Conservation (phyloP, 805 yeast genomes). For the Phaffomyces antillensis region DNA sequence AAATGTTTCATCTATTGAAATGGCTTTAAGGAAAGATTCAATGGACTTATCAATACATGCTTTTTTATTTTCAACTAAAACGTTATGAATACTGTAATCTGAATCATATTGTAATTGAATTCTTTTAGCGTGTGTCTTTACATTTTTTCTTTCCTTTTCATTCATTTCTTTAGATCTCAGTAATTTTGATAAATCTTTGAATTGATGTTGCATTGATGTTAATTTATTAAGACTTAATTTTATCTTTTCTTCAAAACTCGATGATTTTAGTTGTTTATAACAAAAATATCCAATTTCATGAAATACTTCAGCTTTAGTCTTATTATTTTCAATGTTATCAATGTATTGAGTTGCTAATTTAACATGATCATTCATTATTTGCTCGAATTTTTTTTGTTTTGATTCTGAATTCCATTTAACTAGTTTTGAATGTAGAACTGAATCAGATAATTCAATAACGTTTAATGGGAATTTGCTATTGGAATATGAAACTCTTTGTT, state of each 20-base stretch:
- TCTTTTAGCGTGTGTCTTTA: constrained; percentile 44
- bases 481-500: constrained; percentile 4
- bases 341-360: constrained; percentile 23
- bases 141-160: constrained; percentile 43
- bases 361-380: constrained; percentile 52
- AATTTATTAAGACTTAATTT: constrained; percentile 38
- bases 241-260: constrained; percentile 38
- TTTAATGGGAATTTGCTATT: constrained; percentile 3
- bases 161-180: constrained; percentile 32
- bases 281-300: constrained; percentile 69
- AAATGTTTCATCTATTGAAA: constrained; percentile 35
- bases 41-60: constrained; percentile 47
- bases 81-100: constrained; percentile 41
- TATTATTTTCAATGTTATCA: constrained; percentile 11
- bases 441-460: constrained; percentile 14
- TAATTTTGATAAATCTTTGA: not conserved
- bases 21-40: constrained; percentile 49
- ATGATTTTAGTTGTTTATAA: constrained; percentile 49
- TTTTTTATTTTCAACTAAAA: constrained; percentile 30
- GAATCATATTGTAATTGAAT: constrained; percentile 39
- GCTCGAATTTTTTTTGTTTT: constrained; percentile 55
- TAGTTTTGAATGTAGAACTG: constrained; percentile 31
- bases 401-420: constrained; percentile 71
- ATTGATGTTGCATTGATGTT: constrained; percentile 26
- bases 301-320: constrained; percentile 38